Conservation (phyloP, 352 stramenopile genomes). For the Phytophthora ohioensis region DNA sequence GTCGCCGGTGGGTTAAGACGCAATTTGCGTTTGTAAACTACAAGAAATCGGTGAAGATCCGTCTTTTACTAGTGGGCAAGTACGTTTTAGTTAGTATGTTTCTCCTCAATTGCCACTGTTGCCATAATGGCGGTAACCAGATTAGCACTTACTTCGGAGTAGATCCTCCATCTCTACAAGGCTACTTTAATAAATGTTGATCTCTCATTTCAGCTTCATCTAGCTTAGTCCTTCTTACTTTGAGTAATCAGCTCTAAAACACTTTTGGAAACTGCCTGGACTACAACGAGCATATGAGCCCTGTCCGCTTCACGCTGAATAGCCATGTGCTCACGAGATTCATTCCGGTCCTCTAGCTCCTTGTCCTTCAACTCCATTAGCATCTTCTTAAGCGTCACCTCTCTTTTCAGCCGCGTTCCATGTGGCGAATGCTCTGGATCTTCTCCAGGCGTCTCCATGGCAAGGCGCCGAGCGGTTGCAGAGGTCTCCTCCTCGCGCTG, state of each 20-base stretch:
- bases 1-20: background rate
- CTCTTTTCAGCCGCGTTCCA: background rate
- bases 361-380: background rate
- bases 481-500: slow-evolving; percentile 12
- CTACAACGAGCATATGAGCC: slow-evolving; percentile 10
- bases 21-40: slow-evolving; percentile 15
- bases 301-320: slow-evolving; percentile 3
- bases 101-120: too few relatives aligned
- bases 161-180: background rate
- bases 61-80: slow-evolving; percentile 11
- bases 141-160: slow-evolving; percentile 6
- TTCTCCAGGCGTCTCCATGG: slow-evolving; percentile 10
- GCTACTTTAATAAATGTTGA: background rate
- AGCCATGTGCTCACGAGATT: slow-evolving; percentile 3
- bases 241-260: slow-evolving; percentile 8
- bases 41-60: slow-evolving; percentile 10
- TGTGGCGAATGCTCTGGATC: background rate
- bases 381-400: background rate
- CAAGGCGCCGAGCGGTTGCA: background rate
- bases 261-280: slow-evolving; percentile 13
- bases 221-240: slow-evolving; percentile 14
- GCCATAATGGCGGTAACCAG: slow-evolving; percentile 3
- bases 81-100: background rate
- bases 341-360: background rate
- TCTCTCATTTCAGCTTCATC: background rate